Percentiles rank a stretch among this genome's conserved stretches.
Conservation (phyloP, 2,329 filamentous ascomycete genomes). For the Aschersonia sp. region DNA sequence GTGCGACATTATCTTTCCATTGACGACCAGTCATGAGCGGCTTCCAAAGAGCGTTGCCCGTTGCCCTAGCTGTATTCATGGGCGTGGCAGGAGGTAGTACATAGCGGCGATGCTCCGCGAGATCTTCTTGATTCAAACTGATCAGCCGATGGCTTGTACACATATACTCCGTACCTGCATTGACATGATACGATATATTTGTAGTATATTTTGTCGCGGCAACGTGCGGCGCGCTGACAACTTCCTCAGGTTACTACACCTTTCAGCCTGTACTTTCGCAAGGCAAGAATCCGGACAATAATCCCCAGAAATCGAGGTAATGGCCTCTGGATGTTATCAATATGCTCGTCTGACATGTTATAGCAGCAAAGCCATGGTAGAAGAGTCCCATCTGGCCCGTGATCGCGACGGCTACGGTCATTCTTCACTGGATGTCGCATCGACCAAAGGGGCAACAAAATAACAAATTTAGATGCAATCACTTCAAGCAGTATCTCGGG, state of each 20-base stretch:
- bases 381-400: neutral
- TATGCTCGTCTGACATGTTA: neutral
- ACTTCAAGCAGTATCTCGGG: too few species aligned
- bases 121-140: too few species aligned
- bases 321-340: neutral
- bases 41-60: constrained; percentile 19
- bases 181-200: too few species aligned
- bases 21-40: constrained; percentile 13
- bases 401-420: neutral
- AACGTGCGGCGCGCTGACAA: neutral
- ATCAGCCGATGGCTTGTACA: too few species aligned
- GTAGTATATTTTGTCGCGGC: too few species aligned
- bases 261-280: constrained; percentile 20
- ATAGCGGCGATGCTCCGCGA: neutral
- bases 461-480: too few species aligned
- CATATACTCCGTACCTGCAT: too few species aligned
- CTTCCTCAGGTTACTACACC: constrained; percentile 19
- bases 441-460: too few species aligned
- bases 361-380: neutral
- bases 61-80: constrained; percentile 20
- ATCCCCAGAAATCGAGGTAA: neutral
- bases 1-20: neutral
- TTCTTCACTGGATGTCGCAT: too few species aligned
- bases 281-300: constrained; percentile 5
- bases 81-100: constrained; percentile 20